Evolutionary conservation across 225 moss, liverwort and hornwort genomes (phyloP).

Genomic region (Physcomitrium patens): DNA sequence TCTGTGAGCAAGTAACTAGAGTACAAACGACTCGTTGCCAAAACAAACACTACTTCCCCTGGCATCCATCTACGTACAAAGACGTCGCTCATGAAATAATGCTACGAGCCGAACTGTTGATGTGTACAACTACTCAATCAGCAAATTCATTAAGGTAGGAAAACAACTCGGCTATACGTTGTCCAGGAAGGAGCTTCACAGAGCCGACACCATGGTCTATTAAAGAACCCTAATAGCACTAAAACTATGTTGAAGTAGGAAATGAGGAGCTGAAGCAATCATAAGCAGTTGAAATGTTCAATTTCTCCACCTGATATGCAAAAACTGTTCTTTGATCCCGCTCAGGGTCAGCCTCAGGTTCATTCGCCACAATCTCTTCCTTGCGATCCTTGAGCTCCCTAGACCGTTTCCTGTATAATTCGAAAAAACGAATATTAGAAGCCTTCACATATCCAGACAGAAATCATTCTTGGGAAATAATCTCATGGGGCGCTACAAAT

Average conservation of each 20-base stretch:
- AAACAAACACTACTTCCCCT: background rate
- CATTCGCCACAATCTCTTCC: constrained; percentile 80
- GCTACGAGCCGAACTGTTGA: constrained; percentile 23
- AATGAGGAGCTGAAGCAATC: background rate
- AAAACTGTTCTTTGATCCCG: constrained; percentile 98
- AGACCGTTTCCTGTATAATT: constrained; percentile 62
- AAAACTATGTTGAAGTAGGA: background rate
- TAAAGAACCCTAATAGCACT: constrained; percentile 23
- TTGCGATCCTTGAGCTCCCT: constrained; percentile 95
- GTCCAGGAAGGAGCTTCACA: constrained; percentile 19
- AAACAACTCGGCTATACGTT: constrained; percentile 20
- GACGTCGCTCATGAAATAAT: too few relatives aligned
- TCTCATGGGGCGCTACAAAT: background rate
- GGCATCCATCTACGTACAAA: background rate
- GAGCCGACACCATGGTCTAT: constrained; percentile 4
- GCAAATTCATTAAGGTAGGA: constrained; percentile 13
- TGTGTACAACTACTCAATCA: background rate
- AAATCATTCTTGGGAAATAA: too few relatives aligned
- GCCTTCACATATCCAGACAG: background rate
- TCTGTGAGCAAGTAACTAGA: background rate
- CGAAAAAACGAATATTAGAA: background rate
- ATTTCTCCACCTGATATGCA: constrained; percentile 84
- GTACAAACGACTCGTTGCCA: background rate
- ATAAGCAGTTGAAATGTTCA: background rate
- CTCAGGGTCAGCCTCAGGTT: constrained; percentile 99